Conservation (phyloP, 805 yeast genomes). For the Wickerhamiella kazuoi region DNA sequence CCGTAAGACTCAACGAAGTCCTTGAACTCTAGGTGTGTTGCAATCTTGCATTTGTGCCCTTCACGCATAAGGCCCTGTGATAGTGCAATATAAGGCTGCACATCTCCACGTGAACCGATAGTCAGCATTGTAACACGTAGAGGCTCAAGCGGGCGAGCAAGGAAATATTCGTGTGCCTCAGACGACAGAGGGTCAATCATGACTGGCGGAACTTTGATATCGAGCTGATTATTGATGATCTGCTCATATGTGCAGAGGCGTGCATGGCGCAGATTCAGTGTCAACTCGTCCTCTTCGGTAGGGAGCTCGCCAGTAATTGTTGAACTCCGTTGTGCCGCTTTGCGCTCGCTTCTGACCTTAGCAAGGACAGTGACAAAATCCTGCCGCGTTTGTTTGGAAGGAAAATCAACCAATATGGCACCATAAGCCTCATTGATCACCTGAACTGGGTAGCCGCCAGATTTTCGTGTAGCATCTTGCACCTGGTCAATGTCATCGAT, state of each 20-base stretch:
- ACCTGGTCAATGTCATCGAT: slow-evolving; percentile 53
- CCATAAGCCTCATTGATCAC: slow-evolving; percentile 58
- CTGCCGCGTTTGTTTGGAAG: neutral
- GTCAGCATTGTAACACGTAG: slow-evolving; percentile 55
- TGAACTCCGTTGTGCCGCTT: neutral
- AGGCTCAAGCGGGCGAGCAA: slow-evolving; percentile 34
- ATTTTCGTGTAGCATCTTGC: slow-evolving; percentile 17
- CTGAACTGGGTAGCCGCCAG: slow-evolving; percentile 48
- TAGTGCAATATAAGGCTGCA: slow-evolving; percentile 88
- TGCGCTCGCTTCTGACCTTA: neutral
- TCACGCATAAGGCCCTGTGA: slow-evolving; percentile 60
- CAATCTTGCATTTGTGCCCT: slow-evolving; percentile 72
- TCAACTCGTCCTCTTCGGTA: neutral
- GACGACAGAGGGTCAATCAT: slow-evolving; percentile 12
- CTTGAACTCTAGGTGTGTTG: slow-evolving; percentile 68
- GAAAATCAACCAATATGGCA: slow-evolving; percentile 58
- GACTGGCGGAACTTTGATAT: slow-evolving; percentile 13
- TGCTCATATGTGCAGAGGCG: slow-evolving; percentile 13
- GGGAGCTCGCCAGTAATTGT: slow-evolving; percentile 3
- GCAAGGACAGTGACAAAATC: neutral
- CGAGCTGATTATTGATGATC: slow-evolving; percentile 3
- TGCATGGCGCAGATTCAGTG: slow-evolving; percentile 10
- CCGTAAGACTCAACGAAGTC: slow-evolving; percentile 57
- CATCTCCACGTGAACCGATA: slow-evolving; percentile 93
- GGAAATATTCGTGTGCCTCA: slow-evolving; percentile 9